phyloP scores from a whole-genome alignment of 2,329 filamentous ascomycete genomes.

The Teratosphaeria nubilosa region DNA sequence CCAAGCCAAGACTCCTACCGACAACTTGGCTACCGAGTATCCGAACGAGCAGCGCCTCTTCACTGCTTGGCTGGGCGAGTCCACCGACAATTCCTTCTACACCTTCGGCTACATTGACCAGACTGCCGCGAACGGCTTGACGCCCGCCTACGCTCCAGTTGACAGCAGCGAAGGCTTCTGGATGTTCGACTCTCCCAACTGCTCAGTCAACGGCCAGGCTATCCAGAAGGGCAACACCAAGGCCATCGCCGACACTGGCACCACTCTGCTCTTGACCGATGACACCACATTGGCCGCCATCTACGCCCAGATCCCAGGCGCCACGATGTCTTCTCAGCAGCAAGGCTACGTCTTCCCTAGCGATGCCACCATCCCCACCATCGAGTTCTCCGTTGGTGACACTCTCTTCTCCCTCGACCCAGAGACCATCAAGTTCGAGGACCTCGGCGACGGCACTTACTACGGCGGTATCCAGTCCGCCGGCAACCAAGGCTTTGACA shows the following conservation, averaged over 20 bases:
- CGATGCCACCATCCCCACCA: conserved; percentile 41
- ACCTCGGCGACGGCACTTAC: conserved; percentile 44
- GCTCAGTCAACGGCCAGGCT: conserved; percentile 47
- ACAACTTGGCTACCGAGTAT: conserved; percentile 56
- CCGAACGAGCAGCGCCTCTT: conserved; percentile 48
- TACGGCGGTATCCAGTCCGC: conserved; percentile 59
- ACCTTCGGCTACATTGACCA: conserved; percentile 65
- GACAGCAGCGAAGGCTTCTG: conserved; percentile 60
- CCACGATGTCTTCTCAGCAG: conserved; percentile 36
- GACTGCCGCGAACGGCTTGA: conserved; percentile 39
- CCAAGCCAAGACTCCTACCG: conserved; percentile 53
- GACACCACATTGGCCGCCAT: conserved; percentile 52
- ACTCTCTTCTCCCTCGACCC: conserved; percentile 52
- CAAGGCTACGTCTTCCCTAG: conserved; percentile 58
- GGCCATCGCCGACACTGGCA: conserved; percentile 63
- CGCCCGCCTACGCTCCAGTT: conserved; percentile 46
- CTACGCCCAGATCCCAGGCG: conserved; percentile 54
- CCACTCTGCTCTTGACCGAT: conserved; percentile 55
- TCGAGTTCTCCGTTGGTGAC: conserved; percentile 55
- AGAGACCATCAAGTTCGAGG: conserved; percentile 51
- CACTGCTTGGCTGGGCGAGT: conserved; percentile 53
- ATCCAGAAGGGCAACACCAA: conserved; percentile 41
- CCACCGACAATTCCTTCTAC: conserved; percentile 44
- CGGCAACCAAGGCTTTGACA: conserved; percentile 50
- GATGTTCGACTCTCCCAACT: conserved; percentile 50